Evolutionary conservation across 805 yeast species (phyloP), one percentile per base, ranked within the genome.

Genomic region (Kazachstania kunashirensis): DNA sequence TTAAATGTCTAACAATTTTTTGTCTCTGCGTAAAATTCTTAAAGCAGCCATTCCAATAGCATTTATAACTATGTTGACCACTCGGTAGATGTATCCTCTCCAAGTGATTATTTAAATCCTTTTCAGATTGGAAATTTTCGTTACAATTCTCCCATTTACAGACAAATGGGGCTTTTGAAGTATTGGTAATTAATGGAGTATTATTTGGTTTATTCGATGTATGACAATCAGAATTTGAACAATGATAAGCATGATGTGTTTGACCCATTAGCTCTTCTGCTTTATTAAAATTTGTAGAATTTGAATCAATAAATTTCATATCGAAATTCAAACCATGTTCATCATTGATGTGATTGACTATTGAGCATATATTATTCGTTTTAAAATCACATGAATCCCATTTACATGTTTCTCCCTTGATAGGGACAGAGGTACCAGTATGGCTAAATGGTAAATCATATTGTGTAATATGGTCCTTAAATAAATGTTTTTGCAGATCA

Each of bases 1-100:
- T 92, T 33, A 92, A 62, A 61, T 89, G 98, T 29, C 98, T 70
- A 12, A 82, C 61, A 7, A 86, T 63, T 58, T 89, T 92, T 49
- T 89, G 97, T 21, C 92, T 68, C 55, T 89, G 97, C 8, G 71
- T 59, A 52, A 89, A 92, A 20, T 60, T 55, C 26, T 96, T 71
- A 16, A 70, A 70, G 59, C 98, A 92, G 2, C 73, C 79, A 8
- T 67, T 56, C 98, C 98, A 92, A 28, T 59, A 50, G 53, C 98
- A 92, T 11, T 58, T 56, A 52, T 88, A 85, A 16, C 62, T 57
- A 2, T 80, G 70, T 52, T 80, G 71, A 2, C 96, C 86, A 8
- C 79, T 70, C 2, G 82, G 81, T 13, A 92, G 65, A 54, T 92
- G 98, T 14, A 59, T 67, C 5, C 63, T 57, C 7, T 76, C 70